phyloP scores from a whole-genome alignment of 2,329 filamentous ascomycete genomes.

The Fusarium tjaetaba region DNA sequence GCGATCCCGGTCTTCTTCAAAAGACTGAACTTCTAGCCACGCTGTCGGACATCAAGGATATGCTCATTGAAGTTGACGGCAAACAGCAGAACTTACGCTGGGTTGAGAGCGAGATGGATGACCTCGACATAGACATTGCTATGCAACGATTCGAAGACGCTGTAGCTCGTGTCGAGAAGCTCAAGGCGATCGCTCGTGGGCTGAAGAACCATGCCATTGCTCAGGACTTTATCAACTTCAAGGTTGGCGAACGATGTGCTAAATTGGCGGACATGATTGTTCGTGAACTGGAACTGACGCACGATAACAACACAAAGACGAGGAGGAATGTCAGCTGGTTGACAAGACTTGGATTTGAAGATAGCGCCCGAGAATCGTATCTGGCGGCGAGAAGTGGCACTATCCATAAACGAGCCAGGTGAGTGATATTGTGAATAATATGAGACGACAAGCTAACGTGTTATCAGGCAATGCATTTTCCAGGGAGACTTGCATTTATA shows the following conservation, averaged over 20 bases:
- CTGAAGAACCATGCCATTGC: conserved; percentile 88
- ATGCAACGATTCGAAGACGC: conserved; percentile 88
- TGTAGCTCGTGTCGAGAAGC: conserved; percentile 83
- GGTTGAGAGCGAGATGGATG: conserved; percentile 95
- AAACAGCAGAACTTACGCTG: conserved; percentile 96
- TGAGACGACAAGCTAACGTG: conserved; percentile 9
- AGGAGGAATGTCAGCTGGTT: conserved; percentile 87
- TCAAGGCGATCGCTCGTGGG: conserved; percentile 80
- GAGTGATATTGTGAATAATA: not conserved
- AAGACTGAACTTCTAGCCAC: conserved; percentile 84
- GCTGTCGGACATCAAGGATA: conserved; percentile 81
- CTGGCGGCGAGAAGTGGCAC: conserved; percentile 80
- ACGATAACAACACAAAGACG: conserved; percentile 80
- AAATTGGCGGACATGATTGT: conserved; percentile 81
- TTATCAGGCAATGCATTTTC: conserved; percentile 87
- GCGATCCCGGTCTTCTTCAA: conserved; percentile 79
- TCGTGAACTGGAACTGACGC: conserved; percentile 79
- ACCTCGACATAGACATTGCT: conserved; percentile 94
- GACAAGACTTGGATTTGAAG: conserved; percentile 86
- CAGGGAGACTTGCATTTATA: conserved; percentile 92
- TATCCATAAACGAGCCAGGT: conserved; percentile 86
- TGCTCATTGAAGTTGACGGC: conserved; percentile 94
- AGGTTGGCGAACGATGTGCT: conserved; percentile 84
- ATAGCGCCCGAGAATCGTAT: conserved; percentile 87
- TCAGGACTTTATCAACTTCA: conserved; percentile 91